Evolutionary conservation across 345 rosid species (phyloP).

Genomic region (Rhodomyrtus tomentosa): DNA sequence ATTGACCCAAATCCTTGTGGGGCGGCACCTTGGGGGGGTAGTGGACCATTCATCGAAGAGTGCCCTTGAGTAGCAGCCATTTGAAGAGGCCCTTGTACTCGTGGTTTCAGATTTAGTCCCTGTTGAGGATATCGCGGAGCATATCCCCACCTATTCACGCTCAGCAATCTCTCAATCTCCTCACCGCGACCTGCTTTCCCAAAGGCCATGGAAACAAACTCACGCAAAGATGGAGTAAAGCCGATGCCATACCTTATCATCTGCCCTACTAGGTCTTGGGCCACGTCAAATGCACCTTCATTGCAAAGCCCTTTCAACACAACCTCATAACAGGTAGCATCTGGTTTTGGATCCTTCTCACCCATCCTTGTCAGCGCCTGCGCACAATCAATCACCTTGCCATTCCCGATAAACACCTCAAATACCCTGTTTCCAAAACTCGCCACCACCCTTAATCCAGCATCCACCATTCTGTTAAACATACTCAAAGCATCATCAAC

Average conservation of each 20-base stretch:
- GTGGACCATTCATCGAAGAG: neutral
- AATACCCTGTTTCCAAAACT: conserved; percentile 70
- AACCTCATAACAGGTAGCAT: conserved; percentile 63
- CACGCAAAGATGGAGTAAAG: conserved; percentile 48
- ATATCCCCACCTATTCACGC: conserved; percentile 31
- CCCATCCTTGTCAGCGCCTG: conserved; percentile 77
- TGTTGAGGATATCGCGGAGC: conserved; percentile 6
- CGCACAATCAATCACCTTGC: conserved; percentile 57
- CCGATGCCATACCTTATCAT: conserved; percentile 60
- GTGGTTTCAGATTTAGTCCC: conserved; percentile 1
- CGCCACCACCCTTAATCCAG: conserved; percentile 79
- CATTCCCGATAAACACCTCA: conserved; percentile 53
- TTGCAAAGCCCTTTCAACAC: conserved; percentile 76
- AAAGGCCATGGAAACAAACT: conserved; percentile 34
- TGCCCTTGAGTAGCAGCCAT: neutral
- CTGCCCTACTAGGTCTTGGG: conserved; percentile 48
- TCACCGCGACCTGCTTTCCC: conserved; percentile 42
- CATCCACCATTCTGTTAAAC: conserved; percentile 62
- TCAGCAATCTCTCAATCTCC: conserved; percentile 58
- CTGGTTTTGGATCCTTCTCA: conserved; percentile 90
- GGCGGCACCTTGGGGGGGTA: neutral
- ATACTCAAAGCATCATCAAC: conserved; percentile 56
- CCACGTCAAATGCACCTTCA: conserved; percentile 45
- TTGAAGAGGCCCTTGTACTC: neutral
- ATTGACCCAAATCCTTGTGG: neutral